Percentiles rank a stretch among this genome's conserved stretches.
Conservation (phyloP, 1,284 basidiomycete genomes). For the Ustilago sp. region DNA sequence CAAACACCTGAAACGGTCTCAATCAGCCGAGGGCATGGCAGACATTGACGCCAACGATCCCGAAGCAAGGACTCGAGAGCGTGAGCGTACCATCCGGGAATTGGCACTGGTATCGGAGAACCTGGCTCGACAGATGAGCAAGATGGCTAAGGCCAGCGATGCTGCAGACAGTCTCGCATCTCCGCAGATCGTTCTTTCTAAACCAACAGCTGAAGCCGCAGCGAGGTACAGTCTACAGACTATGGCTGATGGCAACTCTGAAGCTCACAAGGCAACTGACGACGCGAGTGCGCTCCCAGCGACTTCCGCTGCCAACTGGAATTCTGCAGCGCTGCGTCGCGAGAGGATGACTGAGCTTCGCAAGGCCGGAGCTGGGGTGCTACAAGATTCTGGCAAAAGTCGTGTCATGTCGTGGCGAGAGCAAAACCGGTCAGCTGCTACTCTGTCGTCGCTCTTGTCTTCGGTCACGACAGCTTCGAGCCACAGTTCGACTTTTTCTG, state of each 20-base stretch:
- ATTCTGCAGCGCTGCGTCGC: conserved; percentile 50
- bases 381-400: conserved; percentile 44
- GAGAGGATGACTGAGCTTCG: conserved; percentile 55
- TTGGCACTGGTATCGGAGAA: conserved; percentile 55
- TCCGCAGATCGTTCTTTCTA: conserved; percentile 31
- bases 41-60: conserved; percentile 30
- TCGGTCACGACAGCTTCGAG: conserved; percentile 42
- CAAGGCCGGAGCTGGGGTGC: conserved; percentile 22
- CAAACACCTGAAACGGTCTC: conserved; percentile 58
- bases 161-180: conserved; percentile 16
- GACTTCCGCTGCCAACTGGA: conserved; percentile 35
- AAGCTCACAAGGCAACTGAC: conserved; percentile 4
- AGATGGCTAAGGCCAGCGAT: conserved; percentile 51
- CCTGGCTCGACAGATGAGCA: conserved; percentile 59
- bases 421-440: conserved; percentile 49
- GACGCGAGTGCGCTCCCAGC: not conserved
- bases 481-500: conserved; percentile 40
- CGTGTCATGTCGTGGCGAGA: conserved; percentile 56
- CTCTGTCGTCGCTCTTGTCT: conserved; percentile 38
- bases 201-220: conserved; percentile 47
- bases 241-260: conserved; percentile 15
- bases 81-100: conserved; percentile 52
- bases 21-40: conserved; percentile 51
- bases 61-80: conserved; percentile 28
- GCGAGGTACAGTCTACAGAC: conserved; percentile 39